phyloP scores from a whole-genome alignment of 2,329 filamentous ascomycete species.

The Verticillium klebahnii region DNA sequence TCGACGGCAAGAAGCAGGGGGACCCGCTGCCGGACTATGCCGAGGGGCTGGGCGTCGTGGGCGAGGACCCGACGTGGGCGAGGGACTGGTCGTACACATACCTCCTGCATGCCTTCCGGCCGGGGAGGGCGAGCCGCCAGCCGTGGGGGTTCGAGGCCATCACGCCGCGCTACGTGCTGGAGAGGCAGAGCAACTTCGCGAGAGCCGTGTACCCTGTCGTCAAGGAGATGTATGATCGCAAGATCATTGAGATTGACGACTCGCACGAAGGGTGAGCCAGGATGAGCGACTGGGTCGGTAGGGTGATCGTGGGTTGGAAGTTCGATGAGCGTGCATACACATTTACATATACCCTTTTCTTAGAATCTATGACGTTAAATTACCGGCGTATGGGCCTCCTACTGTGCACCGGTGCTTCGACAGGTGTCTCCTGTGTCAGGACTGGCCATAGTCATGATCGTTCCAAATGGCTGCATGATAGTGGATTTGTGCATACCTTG shows the following conservation, averaged over 20 bases:
- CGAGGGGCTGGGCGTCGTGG: neutral
- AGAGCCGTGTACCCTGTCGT: constrained; percentile 16
- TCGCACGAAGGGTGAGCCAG: neutral
- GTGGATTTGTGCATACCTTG: no score
- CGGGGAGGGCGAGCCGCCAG: constrained; percentile 1
- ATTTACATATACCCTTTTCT: no score
- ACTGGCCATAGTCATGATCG: no score
- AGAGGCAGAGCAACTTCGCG: constrained; percentile 18
- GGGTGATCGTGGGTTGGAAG: no score
- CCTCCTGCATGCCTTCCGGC: constrained; percentile 16
- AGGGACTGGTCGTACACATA: constrained; percentile 14
- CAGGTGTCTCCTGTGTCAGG: no score
- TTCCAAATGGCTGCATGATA: no score
- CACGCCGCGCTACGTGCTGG: constrained; percentile 16
- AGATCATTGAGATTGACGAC: constrained; percentile 11
- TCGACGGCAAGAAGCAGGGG: neutral
- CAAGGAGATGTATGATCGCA: constrained; percentile 11
- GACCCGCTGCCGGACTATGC: neutral
- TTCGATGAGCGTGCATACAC: no score
- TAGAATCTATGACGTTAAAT: no score
- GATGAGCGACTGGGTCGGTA: no score
- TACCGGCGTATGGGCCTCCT: no score
- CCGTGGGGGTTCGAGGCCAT: constrained; percentile 4
- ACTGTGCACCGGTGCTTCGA: no score
- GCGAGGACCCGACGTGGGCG: constrained; percentile 8